Conservation (phyloP, 768 basidiomycete species). For the Panellus pusillus region DNA sequence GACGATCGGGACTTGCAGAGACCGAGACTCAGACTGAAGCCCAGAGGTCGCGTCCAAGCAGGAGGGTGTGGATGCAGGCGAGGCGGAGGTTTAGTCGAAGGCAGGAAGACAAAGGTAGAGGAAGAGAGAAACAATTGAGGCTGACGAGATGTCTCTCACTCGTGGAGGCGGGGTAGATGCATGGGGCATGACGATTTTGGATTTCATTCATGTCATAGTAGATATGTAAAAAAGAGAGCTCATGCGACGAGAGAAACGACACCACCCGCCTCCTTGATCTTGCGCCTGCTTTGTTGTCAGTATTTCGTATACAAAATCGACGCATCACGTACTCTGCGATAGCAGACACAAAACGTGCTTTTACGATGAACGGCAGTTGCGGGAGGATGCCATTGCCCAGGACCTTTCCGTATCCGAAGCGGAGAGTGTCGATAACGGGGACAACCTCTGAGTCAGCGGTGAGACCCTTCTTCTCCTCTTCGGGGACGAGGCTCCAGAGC, state of each 20-base stretch:
- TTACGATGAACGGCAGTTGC: slow-evolving; percentile 93
- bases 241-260: slow-evolving; percentile 93
- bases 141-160: too few relatives aligned
- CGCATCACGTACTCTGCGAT: slow-evolving; percentile 66
- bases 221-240: slow-evolving; percentile 32
- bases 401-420: slow-evolving; percentile 87
- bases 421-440: slow-evolving; percentile 89
- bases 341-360: slow-evolving; percentile 92
- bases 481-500: slow-evolving; percentile 89
- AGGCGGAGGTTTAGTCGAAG: too few relatives aligned
- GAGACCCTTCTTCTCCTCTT: slow-evolving; percentile 76
- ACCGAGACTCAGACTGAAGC: too few relatives aligned
- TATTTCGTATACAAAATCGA: background rate
- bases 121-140: too few relatives aligned
- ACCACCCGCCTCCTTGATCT: slow-evolving; percentile 93
- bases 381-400: slow-evolving; percentile 93
- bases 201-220: slow-evolving; percentile 25
- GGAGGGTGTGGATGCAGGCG: too few relatives aligned
- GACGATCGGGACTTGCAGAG: too few relatives aligned
- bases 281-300: slow-evolving; percentile 39
- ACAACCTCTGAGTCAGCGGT: slow-evolving; percentile 78
- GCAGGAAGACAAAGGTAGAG: too few relatives aligned
- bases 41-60: too few relatives aligned
- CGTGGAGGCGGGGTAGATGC: too few relatives aligned
- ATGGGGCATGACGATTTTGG: too few relatives aligned